These are phyloP conservation scores for Chaetomium fimeti DNA, from an alignment of 495 filamentous ascomycete species.

Conservation along the genomic window DNA sequence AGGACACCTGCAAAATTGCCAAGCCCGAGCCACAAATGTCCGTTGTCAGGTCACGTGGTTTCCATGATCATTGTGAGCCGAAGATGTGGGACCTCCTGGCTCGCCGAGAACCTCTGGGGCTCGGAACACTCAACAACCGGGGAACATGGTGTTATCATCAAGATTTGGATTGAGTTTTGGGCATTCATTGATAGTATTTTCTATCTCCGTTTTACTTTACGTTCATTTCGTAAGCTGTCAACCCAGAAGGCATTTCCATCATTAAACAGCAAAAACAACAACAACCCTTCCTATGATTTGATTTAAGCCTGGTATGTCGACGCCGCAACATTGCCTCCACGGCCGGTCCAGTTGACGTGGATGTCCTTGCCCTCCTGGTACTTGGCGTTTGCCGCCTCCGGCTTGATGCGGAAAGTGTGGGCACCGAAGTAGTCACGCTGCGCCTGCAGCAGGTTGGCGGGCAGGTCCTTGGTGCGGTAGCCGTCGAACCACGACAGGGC, in stretches of 20 bases:
- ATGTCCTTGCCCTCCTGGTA: slow-evolving; percentile 86
- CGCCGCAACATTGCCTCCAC: slow-evolving; percentile 93
- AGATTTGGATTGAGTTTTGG: neutral
- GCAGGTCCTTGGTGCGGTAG: slow-evolving; percentile 90
- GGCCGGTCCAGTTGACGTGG: slow-evolving; percentile 99
- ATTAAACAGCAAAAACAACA: neutral
- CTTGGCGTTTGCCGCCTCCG: slow-evolving; percentile 76
- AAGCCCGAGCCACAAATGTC: neutral
- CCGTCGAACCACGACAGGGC: slow-evolving; percentile 98
- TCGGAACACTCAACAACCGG: neutral
- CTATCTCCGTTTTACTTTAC: slow-evolving; percentile 26
- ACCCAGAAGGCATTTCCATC: slow-evolving; percentile 14
- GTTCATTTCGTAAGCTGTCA: slow-evolving; percentile 17
- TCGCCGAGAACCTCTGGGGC: no score
- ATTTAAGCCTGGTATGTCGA: slow-evolving; percentile 94
- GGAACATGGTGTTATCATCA: no score
- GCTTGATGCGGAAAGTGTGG: slow-evolving; percentile 98
- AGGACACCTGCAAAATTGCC: slow-evolving; percentile 1
- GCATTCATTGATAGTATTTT: slow-evolving; percentile 6
- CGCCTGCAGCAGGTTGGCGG: slow-evolving; percentile 95
- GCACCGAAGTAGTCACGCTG: slow-evolving; percentile 99
- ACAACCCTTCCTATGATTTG: neutral
- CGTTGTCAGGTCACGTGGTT: slow-evolving; percentile 1
- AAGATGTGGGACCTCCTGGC: no score
- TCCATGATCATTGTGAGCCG: neutral